phyloP scores from a whole-genome alignment of 371 early-diverging fungal genomes.

The Sporodiniella umbellata region DNA sequence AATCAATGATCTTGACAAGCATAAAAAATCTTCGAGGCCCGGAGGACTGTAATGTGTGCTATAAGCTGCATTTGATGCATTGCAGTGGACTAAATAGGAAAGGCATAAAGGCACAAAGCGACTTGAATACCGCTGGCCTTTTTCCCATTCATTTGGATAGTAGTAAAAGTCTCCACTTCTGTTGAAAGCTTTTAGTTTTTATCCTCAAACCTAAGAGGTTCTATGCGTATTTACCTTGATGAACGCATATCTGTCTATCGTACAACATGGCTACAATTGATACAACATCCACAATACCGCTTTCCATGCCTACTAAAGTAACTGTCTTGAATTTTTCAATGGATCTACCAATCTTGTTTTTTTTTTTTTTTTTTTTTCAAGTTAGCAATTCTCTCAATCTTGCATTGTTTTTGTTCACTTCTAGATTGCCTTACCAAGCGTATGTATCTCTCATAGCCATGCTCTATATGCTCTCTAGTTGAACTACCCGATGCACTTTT shows the following conservation, averaged over 20 bases:
- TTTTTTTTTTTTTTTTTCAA: too few relatives aligned
- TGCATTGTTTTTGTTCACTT: not conserved
- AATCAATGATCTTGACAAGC: too few relatives aligned
- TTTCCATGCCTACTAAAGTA: constrained; percentile 41
- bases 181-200: not conserved
- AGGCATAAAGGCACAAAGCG: too few relatives aligned
- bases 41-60: too few relatives aligned
- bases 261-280: constrained; percentile 36
- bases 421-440: constrained; percentile 30
- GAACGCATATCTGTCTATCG: constrained; percentile 32
- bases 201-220: not conserved
- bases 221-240: constrained; percentile 31
- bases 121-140: constrained; percentile 37
- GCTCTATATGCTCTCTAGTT: constrained; percentile 12
- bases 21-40: too few relatives aligned
- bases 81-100: too few relatives aligned
- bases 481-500: not conserved
- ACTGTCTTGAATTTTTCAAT: constrained; percentile 27
- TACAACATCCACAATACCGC: constrained; percentile 37
- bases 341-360: constrained; percentile 29
- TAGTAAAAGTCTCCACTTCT: constrained; percentile 40
- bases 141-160: constrained; percentile 20
- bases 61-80: too few relatives aligned
- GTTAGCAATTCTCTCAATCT: not conserved
- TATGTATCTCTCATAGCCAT: constrained; percentile 42